These are phyloP conservation scores for Phytophthora kernoviae DNA, from an alignment of 352 stramenopile species.

Conservation along the genomic window DNA sequence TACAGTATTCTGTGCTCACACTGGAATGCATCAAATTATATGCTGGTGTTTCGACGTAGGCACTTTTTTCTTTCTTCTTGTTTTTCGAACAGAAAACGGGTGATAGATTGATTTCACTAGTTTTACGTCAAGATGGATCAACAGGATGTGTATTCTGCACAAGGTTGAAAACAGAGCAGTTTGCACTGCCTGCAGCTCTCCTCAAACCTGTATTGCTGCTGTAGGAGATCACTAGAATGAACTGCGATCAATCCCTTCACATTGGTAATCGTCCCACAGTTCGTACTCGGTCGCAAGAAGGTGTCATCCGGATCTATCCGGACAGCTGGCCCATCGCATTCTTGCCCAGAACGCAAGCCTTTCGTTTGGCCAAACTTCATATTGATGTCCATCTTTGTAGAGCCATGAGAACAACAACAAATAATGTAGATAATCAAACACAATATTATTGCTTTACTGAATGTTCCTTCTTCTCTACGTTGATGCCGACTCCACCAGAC, in stretches of 20 bases:
- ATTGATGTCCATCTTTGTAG: too few species aligned
- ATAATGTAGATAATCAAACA: neutral
- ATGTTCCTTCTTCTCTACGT: slow-evolving; percentile 1
- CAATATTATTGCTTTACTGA: neutral
- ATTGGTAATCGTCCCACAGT: neutral
- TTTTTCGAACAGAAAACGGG: neutral
- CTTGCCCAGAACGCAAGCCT: too few species aligned
- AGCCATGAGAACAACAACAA: too few species aligned
- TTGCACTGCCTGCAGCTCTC: neutral
- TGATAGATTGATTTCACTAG: neutral
- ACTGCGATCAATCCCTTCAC: neutral
- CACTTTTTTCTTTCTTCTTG: too few species aligned
- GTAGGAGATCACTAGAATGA: too few species aligned
- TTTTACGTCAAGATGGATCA: neutral
- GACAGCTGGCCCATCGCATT: neutral
- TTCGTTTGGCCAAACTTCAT: too few species aligned
- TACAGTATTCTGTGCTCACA: too few species aligned
- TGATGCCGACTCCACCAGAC: slow-evolving; percentile 28
- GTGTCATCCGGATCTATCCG: neutral
- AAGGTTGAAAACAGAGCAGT: neutral
- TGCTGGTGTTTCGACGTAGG: too few species aligned
- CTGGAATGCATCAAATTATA: too few species aligned
- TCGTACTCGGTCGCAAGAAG: too few species aligned
- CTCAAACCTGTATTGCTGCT: too few species aligned
- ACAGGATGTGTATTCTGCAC: neutral